Evolutionary conservation across 495 filamentous ascomycete species (phyloP).

Genomic region (Darksidea phi): DNA sequence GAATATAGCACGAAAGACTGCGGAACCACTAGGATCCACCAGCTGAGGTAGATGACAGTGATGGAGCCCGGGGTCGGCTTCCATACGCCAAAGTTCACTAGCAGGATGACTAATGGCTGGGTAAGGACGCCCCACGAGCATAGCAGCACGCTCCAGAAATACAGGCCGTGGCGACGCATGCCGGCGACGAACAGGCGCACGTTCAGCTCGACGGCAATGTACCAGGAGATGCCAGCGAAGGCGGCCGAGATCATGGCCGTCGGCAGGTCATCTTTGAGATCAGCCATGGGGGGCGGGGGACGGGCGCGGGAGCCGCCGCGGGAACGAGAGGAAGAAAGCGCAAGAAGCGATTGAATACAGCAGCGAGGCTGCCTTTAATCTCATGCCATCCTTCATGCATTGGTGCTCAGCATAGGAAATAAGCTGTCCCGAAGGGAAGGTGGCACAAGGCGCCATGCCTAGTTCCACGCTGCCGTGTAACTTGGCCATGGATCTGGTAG

Average conservation of each 20-base stretch:
- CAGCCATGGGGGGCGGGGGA: no score
- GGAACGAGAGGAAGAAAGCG: not conserved
- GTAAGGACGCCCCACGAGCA: not conserved
- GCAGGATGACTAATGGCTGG: not conserved
- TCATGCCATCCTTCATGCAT: no score
- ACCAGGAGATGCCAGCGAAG: not conserved
- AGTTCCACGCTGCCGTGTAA: no score
- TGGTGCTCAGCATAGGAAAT: no score
- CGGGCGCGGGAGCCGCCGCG: no score
- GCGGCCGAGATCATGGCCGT: not conserved
- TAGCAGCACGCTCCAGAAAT: not conserved
- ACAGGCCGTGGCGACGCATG: not conserved
- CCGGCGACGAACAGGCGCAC: not conserved
- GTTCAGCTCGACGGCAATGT: not conserved
- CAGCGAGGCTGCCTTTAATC: no score
- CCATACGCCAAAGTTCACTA: not conserved
- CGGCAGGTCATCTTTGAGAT: no score
- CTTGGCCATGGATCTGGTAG: no score
- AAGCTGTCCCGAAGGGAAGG: no score
- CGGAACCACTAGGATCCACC: not conserved
- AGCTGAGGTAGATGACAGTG: not conserved
- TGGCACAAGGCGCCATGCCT: no score
- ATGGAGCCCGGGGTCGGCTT: not conserved
- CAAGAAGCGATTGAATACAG: no score
- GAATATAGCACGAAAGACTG: not conserved